Evolutionary conservation across 139 green algal genomes (phyloP).

Genomic region (Chlamydomonas sp.): DNA sequence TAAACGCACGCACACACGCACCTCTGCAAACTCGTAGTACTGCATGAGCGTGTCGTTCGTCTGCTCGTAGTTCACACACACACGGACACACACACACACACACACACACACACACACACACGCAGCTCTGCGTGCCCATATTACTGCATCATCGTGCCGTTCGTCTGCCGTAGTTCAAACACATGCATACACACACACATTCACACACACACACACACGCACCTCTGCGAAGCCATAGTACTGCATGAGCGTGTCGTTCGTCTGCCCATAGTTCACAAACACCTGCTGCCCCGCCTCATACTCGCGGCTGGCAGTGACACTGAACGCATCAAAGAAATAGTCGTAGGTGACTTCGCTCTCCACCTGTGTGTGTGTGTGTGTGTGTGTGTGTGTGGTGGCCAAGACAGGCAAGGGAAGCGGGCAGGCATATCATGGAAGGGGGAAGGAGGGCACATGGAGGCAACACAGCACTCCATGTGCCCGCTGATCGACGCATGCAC

Average conservation of each 20-base stretch:
- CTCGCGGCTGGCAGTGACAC: conserved; percentile 21
- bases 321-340: conserved; percentile 51
- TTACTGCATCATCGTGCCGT: too few relatives aligned
- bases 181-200: background rate
- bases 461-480: too few relatives aligned
- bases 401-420: background rate
- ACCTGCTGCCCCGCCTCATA: conserved; percentile 40
- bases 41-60: conserved; percentile 44
- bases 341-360: conserved; percentile 52
- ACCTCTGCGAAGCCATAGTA: conserved; percentile 23
- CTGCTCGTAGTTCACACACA: background rate
- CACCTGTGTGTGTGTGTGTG: too few relatives aligned
- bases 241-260: conserved; percentile 44
- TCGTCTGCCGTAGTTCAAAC: too few relatives aligned
- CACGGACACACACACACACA: too few relatives aligned
- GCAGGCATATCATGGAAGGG: background rate
- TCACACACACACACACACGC: background rate
- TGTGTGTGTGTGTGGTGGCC: too few relatives aligned
- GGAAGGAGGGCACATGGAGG: conserved; percentile 21
- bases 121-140: too few relatives aligned
- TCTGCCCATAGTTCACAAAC: conserved; percentile 58
- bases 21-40: conserved; percentile 21
- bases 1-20: background rate
- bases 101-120: too few relatives aligned
- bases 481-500: too few relatives aligned